phyloP scores from a whole-genome alignment of 352 stramenopile species.

The Globisporangium splendens region DNA sequence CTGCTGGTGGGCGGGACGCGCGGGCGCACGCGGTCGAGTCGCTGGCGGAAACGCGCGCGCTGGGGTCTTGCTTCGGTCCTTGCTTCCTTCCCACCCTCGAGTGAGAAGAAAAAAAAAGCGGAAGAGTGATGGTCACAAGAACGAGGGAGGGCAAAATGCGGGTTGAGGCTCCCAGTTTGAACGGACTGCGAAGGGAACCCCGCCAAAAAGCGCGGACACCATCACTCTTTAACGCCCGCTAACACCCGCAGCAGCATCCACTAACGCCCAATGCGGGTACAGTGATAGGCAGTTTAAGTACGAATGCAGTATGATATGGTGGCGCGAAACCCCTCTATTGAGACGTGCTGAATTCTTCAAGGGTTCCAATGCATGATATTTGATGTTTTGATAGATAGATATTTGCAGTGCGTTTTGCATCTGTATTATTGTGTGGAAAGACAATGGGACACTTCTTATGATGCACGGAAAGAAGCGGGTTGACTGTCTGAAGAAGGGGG shows the following conservation, averaged over 20 bases:
- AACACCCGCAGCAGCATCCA: background rate
- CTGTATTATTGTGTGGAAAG: too few species aligned
- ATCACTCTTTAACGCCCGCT: background rate
- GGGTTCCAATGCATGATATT: too few species aligned
- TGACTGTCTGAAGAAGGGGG: background rate
- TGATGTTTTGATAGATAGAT: too few species aligned
- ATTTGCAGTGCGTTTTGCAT: too few species aligned
- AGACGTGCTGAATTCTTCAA: too few species aligned
- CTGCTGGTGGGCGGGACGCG: background rate
- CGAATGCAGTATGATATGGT: too few species aligned
- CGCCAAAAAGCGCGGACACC: conserved; percentile 19
- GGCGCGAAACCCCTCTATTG: too few species aligned
- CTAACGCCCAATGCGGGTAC: background rate
- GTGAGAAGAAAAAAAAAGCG: background rate
- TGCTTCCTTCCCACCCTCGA: background rate
- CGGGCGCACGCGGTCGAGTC: too few species aligned
- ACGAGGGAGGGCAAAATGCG: conserved; percentile 17
- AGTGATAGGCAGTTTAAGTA: too few species aligned
- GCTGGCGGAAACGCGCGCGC: background rate
- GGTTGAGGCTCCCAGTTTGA: conserved; percentile 6
- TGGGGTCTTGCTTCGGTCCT: background rate
- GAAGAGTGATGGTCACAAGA: conserved; percentile 17
- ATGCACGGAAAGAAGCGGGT: too few species aligned
- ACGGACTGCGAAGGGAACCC: conserved; percentile 7
- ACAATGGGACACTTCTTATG: too few species aligned